Evolutionary conservation across 2,329 filamentous ascomycete genomes (phyloP).

Genomic region (Microsporum canis): DNA sequence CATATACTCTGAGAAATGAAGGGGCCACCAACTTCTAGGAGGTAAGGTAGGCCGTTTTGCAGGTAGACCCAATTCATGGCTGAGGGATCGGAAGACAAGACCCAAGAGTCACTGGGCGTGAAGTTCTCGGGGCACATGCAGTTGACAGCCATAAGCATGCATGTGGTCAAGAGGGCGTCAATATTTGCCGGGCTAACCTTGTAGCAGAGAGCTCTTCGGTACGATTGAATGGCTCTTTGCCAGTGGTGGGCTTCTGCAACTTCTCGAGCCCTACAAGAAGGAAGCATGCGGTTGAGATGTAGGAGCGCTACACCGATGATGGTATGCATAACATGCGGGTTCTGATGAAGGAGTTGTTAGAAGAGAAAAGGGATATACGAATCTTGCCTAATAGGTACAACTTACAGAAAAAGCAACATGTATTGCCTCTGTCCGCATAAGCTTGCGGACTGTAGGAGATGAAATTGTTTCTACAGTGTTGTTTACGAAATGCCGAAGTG

Average conservation of each 20-base stretch:
- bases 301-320: constrained; percentile 21
- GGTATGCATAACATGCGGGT: constrained; percentile 23
- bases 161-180: constrained; percentile 21
- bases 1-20: constrained; percentile 20
- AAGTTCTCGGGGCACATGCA: constrained; percentile 19
- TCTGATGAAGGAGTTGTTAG: constrained; percentile 17
- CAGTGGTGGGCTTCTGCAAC: constrained; percentile 23
- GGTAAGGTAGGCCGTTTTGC: constrained; percentile 20
- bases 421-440: constrained; percentile 10
- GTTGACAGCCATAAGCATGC: constrained; percentile 24
- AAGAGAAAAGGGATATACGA: constrained; percentile 6
- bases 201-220: constrained; percentile 18
- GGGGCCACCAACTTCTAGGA: constrained; percentile 14
- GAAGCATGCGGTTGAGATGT: constrained; percentile 20
- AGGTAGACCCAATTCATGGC: constrained; percentile 25
- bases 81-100: constrained; percentile 17
- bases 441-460: constrained; percentile 8
- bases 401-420: constrained; percentile 15
- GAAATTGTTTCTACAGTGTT: constrained; percentile 11
- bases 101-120: constrained; percentile 21
- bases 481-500: constrained; percentile 11
- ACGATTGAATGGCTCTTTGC: constrained; percentile 20
- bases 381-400: constrained; percentile 4
- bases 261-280: constrained; percentile 11
- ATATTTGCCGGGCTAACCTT: constrained; percentile 17